Percentiles rank a stretch among this genome's conserved stretches.
These are phyloP conservation scores for Ceratocystis albifundus DNA, from an alignment of 2,329 filamentous ascomycete species.

Conservation along the genomic window DNA sequence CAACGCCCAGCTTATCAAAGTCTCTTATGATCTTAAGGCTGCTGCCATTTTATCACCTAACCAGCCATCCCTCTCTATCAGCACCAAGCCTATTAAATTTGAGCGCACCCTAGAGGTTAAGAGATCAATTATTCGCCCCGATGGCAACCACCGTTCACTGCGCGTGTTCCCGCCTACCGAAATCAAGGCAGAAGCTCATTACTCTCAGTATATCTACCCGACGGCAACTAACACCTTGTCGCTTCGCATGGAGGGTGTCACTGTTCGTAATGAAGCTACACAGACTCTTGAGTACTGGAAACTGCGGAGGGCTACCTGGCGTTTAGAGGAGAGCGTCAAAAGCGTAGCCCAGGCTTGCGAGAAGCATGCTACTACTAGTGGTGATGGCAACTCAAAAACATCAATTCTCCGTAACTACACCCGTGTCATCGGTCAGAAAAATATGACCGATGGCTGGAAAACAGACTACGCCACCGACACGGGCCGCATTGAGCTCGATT, in stretches of 20 bases:
- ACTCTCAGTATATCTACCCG: slow-evolving; percentile 74
- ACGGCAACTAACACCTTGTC: slow-evolving; percentile 69
- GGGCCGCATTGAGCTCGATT: slow-evolving; percentile 49
- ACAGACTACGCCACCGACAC: slow-evolving; percentile 45
- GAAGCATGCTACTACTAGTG: slow-evolving; percentile 50
- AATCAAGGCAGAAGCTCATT: slow-evolving; percentile 72
- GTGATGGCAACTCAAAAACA: slow-evolving; percentile 39
- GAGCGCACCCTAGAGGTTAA: slow-evolving; percentile 59
- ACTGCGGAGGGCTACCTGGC: slow-evolving; percentile 83
- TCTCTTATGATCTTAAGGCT: slow-evolving; percentile 69
- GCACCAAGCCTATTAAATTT: slow-evolving; percentile 42
- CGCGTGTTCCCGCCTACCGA: slow-evolving; percentile 95
- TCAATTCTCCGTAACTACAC: slow-evolving; percentile 62
- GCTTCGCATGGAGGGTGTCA: slow-evolving; percentile 76
- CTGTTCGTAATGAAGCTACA: slow-evolving; percentile 54
- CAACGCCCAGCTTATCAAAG: slow-evolving; percentile 57
- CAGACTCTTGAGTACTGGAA: slow-evolving; percentile 73
- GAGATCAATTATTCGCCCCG: slow-evolving; percentile 62
- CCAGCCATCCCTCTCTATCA: slow-evolving; percentile 37
- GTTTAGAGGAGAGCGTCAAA: slow-evolving; percentile 77
- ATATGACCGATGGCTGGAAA: slow-evolving; percentile 85
- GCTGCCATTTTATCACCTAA: slow-evolving; percentile 50
- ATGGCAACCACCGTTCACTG: slow-evolving; percentile 74
- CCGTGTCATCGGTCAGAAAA: slow-evolving; percentile 66
- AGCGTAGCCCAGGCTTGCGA: slow-evolving; percentile 68